A percentile compares a stretch with the other conserved stretches of the same genome.
These are phyloP conservation scores for Geotrichum ghanense DNA, from an alignment of 805 yeast species.

Conservation along the genomic window DNA sequence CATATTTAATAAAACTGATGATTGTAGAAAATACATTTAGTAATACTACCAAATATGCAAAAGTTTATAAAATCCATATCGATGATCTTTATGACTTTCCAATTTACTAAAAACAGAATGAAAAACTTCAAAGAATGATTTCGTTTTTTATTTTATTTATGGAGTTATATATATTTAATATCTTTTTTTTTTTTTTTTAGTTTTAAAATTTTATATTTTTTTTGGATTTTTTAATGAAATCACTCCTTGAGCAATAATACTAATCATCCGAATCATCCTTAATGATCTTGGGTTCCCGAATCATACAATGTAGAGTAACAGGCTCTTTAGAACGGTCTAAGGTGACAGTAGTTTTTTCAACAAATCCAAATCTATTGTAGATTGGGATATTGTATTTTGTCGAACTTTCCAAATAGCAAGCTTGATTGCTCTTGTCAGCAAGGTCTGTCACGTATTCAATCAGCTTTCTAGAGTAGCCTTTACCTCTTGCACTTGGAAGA, in stretches of 20 bases:
- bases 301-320: conserved; percentile 15
- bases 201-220: too few relatives aligned
- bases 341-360: conserved; percentile 8
- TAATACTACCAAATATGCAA: too few relatives aligned
- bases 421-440: conserved; percentile 25
- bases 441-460: conserved; percentile 39
- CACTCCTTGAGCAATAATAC: neutral
- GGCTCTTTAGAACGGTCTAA: conserved; percentile 10
- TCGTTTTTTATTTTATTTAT: too few relatives aligned
- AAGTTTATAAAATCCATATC: too few relatives aligned
- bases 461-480: conserved; percentile 43
- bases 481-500: conserved; percentile 45
- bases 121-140: too few relatives aligned
- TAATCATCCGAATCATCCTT: conserved; percentile 4
- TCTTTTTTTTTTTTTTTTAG: too few relatives aligned
- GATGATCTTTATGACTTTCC: too few relatives aligned
- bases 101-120: too few relatives aligned
- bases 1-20: too few relatives aligned
- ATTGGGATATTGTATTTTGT: conserved; percentile 42
- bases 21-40: too few relatives aligned
- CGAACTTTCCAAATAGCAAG: conserved; percentile 45
- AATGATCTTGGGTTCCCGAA: conserved; percentile 17
- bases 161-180: too few relatives aligned
- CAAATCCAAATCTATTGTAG: conserved; percentile 43
- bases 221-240: too few relatives aligned